Evolutionary conservation across 2,329 filamentous ascomycete species (phyloP), one percentile per base, ranked within the genome.

Genomic region (Aspergillus luchuensis): DNA sequence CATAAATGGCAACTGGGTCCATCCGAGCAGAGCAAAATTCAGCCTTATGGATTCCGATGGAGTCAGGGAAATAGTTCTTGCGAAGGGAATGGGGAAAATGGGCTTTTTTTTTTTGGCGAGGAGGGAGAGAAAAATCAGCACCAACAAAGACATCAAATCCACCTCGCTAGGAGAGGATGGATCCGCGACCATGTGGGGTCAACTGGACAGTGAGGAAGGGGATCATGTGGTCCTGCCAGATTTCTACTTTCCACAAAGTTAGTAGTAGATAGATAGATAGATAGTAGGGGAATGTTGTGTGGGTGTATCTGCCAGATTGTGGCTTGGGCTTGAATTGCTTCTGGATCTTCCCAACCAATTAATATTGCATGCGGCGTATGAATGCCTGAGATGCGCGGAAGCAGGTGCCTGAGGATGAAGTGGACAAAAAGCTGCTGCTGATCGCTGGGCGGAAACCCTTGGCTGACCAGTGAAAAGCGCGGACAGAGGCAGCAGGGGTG

Each of bases 161-260:
- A 50, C 8, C 13, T 45, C 41, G 41, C 41, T 5, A 23, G 41
- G 8, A 17, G 41, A 43, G 41, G 15, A 49, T 49, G 23, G 47
- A 49, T 49, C 47, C 47, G 47, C 23, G 23, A 19, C 47, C 15
- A 50, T 50, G 47, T 50, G 47, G 47, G 47, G 47, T 36, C 30
- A 19, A 45, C 39, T 19, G 53, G 53, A 47, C 17, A 28, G n/a
- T 28, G 39, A 54, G 49, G 48, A n/a, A 48, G 21, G 36, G n/a
- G 49, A 50, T 58, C 57, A 58, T 53, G 57, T 58, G 50, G 57
- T 30, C 30, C 39, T 19, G 45, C 39, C 47, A 49, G 47, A 56
- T 13, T 21, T 21, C 28, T 11, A 30, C 28, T 30, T 30, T 33
- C 11, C 10, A 33, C 30, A 33, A 33, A 33, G 25, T 28, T 28